These are phyloP conservation scores for Scedosporium boydii DNA, from an alignment of 2,329 filamentous ascomycete genomes.

Conservation along the genomic window DNA sequence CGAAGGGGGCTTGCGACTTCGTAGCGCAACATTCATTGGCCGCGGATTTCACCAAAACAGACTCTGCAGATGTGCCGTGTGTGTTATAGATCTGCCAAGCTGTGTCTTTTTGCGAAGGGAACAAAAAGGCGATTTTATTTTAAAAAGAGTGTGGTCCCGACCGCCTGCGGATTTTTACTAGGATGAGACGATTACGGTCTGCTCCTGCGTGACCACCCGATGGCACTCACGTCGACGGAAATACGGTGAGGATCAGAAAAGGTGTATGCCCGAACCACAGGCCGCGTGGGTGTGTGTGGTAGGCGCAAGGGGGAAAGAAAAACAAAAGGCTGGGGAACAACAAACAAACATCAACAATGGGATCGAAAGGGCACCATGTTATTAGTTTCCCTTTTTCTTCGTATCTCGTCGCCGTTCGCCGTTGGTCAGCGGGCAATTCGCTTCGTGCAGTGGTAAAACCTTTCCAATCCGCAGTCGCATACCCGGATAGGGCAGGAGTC, in stretches of 20 bases:
- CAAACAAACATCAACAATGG: conserved; percentile 1
- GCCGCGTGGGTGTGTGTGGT: not conserved
- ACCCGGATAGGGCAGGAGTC: not conserved
- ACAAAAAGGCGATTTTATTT: too few relatives aligned
- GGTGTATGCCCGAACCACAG: not conserved
- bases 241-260: not conserved
- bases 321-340: conserved; percentile 5
- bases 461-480: not conserved
- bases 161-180: not conserved
- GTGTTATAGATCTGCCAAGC: too few relatives aligned
- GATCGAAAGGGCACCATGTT: not conserved
- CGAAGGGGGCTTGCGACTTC: too few relatives aligned
- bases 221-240: not conserved
- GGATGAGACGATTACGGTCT: not conserved
- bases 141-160: not conserved
- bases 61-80: too few relatives aligned
- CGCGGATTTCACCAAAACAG: too few relatives aligned
- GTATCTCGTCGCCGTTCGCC: not conserved
- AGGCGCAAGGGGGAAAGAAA: not conserved
- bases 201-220: conserved; percentile 3
- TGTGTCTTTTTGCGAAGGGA: not conserved
- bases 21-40: too few relatives aligned
- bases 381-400: not conserved
- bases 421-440: not conserved
- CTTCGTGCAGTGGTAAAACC: not conserved